Evolutionary conservation across 306 rosid species (phyloP).

Genomic region (Luffa aegyptiaca): DNA sequence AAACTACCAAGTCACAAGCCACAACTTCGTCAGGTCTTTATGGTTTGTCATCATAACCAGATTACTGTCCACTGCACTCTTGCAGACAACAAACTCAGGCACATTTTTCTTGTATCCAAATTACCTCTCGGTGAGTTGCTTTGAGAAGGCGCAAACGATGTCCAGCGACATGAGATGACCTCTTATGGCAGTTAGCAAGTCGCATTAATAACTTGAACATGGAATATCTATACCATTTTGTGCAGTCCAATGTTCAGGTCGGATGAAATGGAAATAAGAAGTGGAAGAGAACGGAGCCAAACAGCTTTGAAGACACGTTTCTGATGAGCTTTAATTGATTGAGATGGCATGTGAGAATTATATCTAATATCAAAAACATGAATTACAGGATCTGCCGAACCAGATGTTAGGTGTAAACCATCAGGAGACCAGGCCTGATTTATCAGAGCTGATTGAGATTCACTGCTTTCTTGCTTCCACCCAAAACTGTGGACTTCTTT

Average conservation of each 20-base stretch:
- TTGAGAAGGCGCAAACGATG: neutral
- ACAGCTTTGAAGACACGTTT: constrained; percentile 86
- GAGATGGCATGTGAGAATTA: constrained; percentile 58
- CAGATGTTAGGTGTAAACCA: constrained; percentile 75
- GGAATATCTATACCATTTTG: constrained; percentile 33
- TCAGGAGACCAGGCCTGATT: constrained; percentile 98
- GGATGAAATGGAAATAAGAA: constrained; percentile 87
- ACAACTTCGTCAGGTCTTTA: neutral
- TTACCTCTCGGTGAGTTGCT: neutral
- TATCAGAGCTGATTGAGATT: constrained; percentile 90
- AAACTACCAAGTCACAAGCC: neutral
- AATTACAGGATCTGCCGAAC: constrained; percentile 81
- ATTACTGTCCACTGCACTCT: neutral
- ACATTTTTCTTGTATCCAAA: neutral
- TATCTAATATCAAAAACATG: constrained; percentile 89
- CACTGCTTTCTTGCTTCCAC: constrained; percentile 98
- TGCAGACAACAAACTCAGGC: neutral
- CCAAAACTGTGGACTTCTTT: constrained; percentile 85
- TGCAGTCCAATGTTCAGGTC: constrained; percentile 80
- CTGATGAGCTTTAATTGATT: constrained; percentile 71
- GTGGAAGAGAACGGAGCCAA: constrained; percentile 68
- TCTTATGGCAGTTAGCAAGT: neutral
- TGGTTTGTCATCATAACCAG: neutral
- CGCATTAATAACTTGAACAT: neutral
- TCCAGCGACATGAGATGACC: neutral